phyloP scores from a whole-genome alignment of 192 early-diverging fungal species.

The Coemansia sp. region DNA sequence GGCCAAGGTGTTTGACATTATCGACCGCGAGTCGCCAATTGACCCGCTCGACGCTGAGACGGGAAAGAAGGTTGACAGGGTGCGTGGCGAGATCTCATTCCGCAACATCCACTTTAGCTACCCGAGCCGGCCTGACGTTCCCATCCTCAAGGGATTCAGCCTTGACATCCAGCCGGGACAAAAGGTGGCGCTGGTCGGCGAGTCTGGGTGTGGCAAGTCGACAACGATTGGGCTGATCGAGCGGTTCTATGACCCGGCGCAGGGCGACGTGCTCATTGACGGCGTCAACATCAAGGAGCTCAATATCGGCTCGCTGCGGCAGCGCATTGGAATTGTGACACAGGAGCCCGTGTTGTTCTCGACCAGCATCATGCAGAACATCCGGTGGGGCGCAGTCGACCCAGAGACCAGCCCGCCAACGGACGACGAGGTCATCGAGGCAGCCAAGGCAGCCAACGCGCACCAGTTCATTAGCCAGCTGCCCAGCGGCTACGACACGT shows the following conservation, averaged over 20 bases:
- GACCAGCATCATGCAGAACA: conserved; percentile 73
- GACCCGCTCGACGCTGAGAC: conserved; percentile 51
- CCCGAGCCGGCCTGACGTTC: conserved; percentile 76
- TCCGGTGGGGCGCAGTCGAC: conserved; percentile 64
- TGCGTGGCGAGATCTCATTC: conserved; percentile 70
- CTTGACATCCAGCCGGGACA: conserved; percentile 73
- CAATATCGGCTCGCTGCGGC: conserved; percentile 78
- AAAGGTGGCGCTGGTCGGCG: conserved; percentile 87
- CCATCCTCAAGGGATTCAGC: conserved; percentile 72
- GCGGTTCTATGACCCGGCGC: conserved; percentile 74
- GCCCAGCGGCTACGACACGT: conserved; percentile 75
- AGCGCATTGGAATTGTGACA: conserved; percentile 81
- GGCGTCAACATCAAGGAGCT: conserved; percentile 69
- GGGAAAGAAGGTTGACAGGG: conserved; percentile 35
- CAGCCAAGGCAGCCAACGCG: conserved; percentile 66
- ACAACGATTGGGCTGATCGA: conserved; percentile 81
- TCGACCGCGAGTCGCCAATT: conserved; percentile 78
- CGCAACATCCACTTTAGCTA: conserved; percentile 79
- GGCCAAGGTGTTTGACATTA: conserved; percentile 70
- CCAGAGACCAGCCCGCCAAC: conserved; percentile 56
- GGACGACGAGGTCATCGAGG: conserved; percentile 70
- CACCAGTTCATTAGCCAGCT: conserved; percentile 71
- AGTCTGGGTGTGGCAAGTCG: conserved; percentile 81
- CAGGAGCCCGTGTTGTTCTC: conserved; percentile 92
- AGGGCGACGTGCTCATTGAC: conserved; percentile 69